Conservation (phyloP, 352 stramenopile genomes). For the Elongisporangium anandrum region DNA sequence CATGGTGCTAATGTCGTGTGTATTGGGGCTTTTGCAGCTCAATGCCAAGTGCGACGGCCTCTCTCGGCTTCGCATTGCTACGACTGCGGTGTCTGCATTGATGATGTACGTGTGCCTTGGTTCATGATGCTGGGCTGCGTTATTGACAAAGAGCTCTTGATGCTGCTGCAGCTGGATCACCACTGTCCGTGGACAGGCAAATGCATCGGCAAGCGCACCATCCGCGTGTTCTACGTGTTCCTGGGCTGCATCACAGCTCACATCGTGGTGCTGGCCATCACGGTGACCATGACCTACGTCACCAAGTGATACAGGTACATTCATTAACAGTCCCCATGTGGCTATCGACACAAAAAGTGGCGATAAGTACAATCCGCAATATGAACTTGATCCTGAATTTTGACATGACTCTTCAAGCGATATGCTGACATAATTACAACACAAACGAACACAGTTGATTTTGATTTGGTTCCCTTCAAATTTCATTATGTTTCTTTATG, state of each 20-base stretch:
- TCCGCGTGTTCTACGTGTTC: conserved; percentile 83
- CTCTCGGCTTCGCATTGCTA: conserved; percentile 73
- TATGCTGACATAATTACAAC: not conserved
- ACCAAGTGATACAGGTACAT: conserved; percentile 7
- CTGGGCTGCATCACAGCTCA: conserved; percentile 61
- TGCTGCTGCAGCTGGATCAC: conserved; percentile 71
- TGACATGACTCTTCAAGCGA: no score
- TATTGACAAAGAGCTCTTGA: conserved; percentile 1
- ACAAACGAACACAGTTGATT: not conserved
- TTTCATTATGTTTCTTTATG: conserved; percentile 5
- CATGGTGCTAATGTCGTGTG: conserved; percentile 5
- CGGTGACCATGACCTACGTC: conserved; percentile 33
- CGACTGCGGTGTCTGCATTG: conserved; percentile 72
- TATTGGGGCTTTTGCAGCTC: conserved; percentile 26
- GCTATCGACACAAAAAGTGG: not conserved
- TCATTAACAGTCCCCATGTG: not conserved
- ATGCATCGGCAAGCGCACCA: conserved; percentile 80
- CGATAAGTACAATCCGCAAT: no score
- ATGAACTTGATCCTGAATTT: no score
- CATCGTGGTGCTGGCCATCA: conserved; percentile 46
- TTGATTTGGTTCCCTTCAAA: conserved; percentile 16
- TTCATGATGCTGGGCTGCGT: not conserved
- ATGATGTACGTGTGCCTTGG: conserved; percentile 29
- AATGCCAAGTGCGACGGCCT: conserved; percentile 71
- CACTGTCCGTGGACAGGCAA: conserved; percentile 92